phyloP scores from a whole-genome alignment of 1,284 basidiomycete genomes.

The Rhodotorula mucilaginosa region DNA sequence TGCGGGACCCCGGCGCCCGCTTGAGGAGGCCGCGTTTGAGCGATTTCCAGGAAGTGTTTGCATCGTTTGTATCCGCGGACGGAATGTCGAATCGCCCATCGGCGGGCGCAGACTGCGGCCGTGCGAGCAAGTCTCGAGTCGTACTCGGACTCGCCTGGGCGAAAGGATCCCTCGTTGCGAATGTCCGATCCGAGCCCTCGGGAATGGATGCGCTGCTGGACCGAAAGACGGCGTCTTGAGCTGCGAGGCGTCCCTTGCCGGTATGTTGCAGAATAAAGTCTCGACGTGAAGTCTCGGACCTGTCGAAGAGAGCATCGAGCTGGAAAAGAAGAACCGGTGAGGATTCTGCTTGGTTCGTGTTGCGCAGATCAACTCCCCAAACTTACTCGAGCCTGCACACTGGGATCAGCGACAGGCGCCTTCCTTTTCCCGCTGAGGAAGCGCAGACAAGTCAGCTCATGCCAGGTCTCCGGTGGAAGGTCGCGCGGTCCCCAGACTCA shows the following conservation, averaged over 20 bases:
- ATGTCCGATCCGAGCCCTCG: background rate
- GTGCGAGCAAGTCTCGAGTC: too few species aligned
- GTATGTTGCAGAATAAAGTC: slow-evolving; percentile 39
- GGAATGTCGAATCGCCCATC: background rate
- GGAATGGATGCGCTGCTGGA: background rate
- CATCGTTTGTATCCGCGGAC: too few species aligned
- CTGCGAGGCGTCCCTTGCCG: slow-evolving; percentile 41
- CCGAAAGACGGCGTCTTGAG: slow-evolving; percentile 42
- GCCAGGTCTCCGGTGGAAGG: too few species aligned
- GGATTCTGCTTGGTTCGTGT: background rate
- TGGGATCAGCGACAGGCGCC: background rate
- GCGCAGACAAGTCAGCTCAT: too few species aligned
- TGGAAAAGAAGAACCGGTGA: background rate
- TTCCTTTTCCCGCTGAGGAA: too few species aligned
- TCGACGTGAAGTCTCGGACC: slow-evolving; percentile 33
- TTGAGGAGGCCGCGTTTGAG: slow-evolving; percentile 1
- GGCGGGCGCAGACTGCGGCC: too few species aligned
- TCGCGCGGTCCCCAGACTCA: background rate
- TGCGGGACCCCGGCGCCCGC: background rate
- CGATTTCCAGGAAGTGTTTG: background rate
- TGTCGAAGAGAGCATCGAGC: slow-evolving; percentile 24
- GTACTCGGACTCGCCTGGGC: too few species aligned
- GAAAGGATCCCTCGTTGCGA: background rate
- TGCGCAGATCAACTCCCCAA: too few species aligned
- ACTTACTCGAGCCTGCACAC: background rate